Percentiles rank a stretch among this genome's conserved stretches.
Conservation (phyloP, 345 rosid genomes). For the Aethionema arabicum region DNA sequence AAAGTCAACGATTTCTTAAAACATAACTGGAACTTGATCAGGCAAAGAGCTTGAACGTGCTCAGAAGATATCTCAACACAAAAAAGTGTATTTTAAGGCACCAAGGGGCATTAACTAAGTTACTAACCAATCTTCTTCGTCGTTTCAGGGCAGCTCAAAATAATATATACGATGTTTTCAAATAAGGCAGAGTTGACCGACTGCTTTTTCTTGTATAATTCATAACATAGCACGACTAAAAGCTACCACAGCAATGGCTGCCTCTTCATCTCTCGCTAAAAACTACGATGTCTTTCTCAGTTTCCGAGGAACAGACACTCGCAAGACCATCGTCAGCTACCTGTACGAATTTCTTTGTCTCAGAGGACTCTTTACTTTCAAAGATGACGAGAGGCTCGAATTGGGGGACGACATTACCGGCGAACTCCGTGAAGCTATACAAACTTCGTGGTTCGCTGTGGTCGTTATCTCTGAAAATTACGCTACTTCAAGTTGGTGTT, state of each 20-base stretch:
- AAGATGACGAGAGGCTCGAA: slow-evolving; percentile 8
- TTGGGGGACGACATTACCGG: background rate
- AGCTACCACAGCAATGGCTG: background rate
- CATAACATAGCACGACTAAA: no score
- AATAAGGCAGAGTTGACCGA: no score
- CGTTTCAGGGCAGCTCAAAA: no score
- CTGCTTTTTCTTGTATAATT: no score
- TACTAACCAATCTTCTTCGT: no score
- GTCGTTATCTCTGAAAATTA: slow-evolving; percentile 22
- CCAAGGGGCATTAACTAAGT: no score
- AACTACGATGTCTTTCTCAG: slow-evolving; percentile 28
- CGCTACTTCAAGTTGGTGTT: slow-evolving; percentile 28
- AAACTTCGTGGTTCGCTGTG: slow-evolving; percentile 17
- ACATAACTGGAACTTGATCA: no score
- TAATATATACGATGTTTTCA: no score
- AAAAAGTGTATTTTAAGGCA: no score
- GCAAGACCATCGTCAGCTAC: slow-evolving; percentile 6
- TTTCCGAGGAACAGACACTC: slow-evolving; percentile 31
- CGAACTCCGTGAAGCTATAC: background rate
- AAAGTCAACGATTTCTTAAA: no score
- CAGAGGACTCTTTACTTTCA: background rate
- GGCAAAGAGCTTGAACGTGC: no score
- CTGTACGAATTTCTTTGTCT: background rate
- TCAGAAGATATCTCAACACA: no score
- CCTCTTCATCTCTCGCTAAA: background rate